These are phyloP conservation scores for Corrigiola litoralis DNA, from an alignment of 179 eudicot species.

Conservation along the genomic window DNA sequence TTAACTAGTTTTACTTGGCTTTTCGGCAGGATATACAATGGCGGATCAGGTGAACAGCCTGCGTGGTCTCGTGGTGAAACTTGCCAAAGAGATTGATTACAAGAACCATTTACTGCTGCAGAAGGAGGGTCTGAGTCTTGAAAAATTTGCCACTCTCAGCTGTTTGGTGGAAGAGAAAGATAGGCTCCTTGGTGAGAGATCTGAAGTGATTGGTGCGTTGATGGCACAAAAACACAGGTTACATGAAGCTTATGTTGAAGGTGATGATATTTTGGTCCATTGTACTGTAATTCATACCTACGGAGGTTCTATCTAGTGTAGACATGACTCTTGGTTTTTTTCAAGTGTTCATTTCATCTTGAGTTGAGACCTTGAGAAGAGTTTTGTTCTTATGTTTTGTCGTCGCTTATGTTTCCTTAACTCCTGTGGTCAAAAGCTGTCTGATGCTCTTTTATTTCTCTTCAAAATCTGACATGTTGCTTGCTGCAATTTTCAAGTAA, in stretches of 20 bases:
- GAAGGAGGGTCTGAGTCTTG: constrained; percentile 25
- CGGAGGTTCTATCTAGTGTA: no score
- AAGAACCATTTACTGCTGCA: constrained; percentile 32
- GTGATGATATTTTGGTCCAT: constrained; percentile 21
- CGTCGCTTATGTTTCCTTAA: no score
- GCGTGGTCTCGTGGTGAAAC: constrained; percentile 17
- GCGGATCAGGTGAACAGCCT: constrained; percentile 7
- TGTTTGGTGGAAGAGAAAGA: constrained; percentile 27
- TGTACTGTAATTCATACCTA: no score
- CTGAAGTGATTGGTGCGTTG: constrained; percentile 22
- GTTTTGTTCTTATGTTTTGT: no score
- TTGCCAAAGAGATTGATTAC: constrained; percentile 30
- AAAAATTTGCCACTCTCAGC: constrained; percentile 19
- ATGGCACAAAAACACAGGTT: constrained; percentile 26
- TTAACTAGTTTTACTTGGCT: background rate
- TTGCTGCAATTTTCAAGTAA: background rate
- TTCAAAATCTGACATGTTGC: no score
- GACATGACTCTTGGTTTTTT: no score
- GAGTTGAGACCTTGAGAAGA: no score
- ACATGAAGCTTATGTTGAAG: constrained; percentile 23
- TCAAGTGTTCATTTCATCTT: no score
- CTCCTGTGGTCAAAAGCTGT: no score
- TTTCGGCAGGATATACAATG: constrained; percentile 11
- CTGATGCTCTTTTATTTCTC: no score
- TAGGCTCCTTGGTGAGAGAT: constrained; percentile 25